These are phyloP conservation scores for Neonothopanus nambi DNA, from an alignment of 1,284 basidiomycete species.

Conservation along the genomic window DNA sequence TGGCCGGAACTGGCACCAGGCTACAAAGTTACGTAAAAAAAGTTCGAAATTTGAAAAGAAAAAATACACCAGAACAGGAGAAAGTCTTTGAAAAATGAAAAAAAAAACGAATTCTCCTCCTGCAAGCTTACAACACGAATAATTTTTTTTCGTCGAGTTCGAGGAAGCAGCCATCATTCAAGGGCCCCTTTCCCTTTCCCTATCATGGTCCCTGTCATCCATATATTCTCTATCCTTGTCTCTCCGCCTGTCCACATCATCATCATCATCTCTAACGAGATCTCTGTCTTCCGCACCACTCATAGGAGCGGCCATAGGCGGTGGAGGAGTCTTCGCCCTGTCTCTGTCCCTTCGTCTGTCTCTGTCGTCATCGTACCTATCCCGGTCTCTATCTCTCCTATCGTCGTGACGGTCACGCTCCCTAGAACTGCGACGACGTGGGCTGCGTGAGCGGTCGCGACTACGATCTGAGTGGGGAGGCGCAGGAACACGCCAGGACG, in stretches of 20 bases:
- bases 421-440: slow-evolving; percentile 29
- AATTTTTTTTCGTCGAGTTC: not conserved
- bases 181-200: not conserved
- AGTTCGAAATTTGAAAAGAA: not conserved
- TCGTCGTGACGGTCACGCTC: slow-evolving; percentile 23
- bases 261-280: not conserved
- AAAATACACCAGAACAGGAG: not conserved
- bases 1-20: no score
- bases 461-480: slow-evolving; percentile 48
- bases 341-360: slow-evolving; percentile 32
- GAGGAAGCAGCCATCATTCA: not conserved
- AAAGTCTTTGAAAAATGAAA: not conserved
- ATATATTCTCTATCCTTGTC: not conserved
- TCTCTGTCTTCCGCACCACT: not conserved
- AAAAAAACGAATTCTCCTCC: not conserved
- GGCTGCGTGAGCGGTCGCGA: slow-evolving; percentile 41
- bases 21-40: not conserved
- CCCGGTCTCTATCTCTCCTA: slow-evolving; percentile 24
- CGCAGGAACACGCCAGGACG: slow-evolving; percentile 77
- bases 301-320: slow-evolving; percentile 6
- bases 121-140: not conserved
- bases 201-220: not conserved
- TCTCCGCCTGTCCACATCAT: not conserved
- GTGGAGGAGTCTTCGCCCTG: slow-evolving; percentile 27
- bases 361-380: slow-evolving; percentile 22